Evolutionary conservation across 495 filamentous ascomycete genomes (phyloP), one percentile per base, ranked within the genome.

Genomic region (Trypethelium eluteriae): DNA sequence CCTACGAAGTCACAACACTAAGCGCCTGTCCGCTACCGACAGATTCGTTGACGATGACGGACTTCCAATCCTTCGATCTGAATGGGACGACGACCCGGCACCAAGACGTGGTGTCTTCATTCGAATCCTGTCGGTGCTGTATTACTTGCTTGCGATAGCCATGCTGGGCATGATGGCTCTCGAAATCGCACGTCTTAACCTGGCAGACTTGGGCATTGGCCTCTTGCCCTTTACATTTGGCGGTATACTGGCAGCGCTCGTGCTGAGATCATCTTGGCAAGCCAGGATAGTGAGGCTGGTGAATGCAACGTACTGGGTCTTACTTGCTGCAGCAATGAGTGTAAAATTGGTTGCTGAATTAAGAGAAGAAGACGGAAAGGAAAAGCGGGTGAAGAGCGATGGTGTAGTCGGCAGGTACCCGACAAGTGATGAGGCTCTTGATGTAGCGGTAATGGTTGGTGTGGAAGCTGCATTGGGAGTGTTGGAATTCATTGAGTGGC

Each of bases 101-200:
- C 32, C 53, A 6, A 59, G 36, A 36, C 32, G 25, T 0, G 53
- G 53, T 32, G 5, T 59, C 32, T 59, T 59, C 32, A 36, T 18
- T 36, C 53, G 53, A 11, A 36, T 36, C n/a, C 53, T 59, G 25
- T 59, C 53, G 25, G 53, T 36, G 32, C 32, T 59, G 53, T 59
- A 59, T 32, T 59, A 59, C 18, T 36, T 59, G 53, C 53, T 59
- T 36, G 53, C 18, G 25, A 32, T 59, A 36, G 53, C 53, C 53
- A 59, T 59, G 32, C 32, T 59, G 53, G 53, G 18, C 32, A 59
- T 59, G 53, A 59, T 59, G 53, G 53, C 53, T 59, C 53, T 59
- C 6, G 53, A 59, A 59, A 59, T 59, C 18, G 53, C 53, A 35
- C 53, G 53, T 59, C 53, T 59, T 6, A 59, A 32, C 14, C 34